A percentile compares a stretch with the other conserved stretches of the same genome.
phyloP scores from a whole-genome alignment of 306 rosid genomes.

The Begonia loranthoides region DNA sequence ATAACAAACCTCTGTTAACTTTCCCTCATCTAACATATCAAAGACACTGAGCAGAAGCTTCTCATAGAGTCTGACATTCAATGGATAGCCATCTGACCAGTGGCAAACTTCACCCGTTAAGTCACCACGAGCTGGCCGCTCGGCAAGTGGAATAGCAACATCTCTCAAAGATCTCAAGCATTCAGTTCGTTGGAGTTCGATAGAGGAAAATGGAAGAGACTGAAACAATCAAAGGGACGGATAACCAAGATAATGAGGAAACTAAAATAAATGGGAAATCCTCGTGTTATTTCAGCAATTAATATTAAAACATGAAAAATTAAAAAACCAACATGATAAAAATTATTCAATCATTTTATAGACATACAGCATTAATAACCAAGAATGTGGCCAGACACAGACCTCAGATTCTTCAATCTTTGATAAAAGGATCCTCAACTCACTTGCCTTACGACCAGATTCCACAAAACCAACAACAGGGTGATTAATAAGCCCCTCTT shows the following conservation, averaged over 20 bases:
- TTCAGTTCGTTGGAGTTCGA: slow-evolving; percentile 90
- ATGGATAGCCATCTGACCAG: slow-evolving; percentile 95
- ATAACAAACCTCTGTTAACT: slow-evolving; percentile 74
- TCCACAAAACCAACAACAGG: slow-evolving; percentile 91
- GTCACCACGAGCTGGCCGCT: slow-evolving; percentile 98
- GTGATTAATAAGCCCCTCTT: slow-evolving; percentile 91
- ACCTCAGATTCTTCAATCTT: slow-evolving; percentile 99
- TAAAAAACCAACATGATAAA: neutral
- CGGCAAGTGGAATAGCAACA: slow-evolving; percentile 72
- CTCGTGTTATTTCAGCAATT: no score
- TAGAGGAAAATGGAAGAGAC: slow-evolving; percentile 74
- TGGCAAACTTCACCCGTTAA: slow-evolving; percentile 98
- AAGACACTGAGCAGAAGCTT: slow-evolving; percentile 83
- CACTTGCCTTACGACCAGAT: slow-evolving; percentile 78
- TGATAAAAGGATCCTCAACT: slow-evolving; percentile 80
- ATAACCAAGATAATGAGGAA: no score
- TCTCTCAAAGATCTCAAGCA: slow-evolving; percentile 86
- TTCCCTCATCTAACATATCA: slow-evolving; percentile 96
- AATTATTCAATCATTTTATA: neutral
- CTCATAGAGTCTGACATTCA: slow-evolving; percentile 84
- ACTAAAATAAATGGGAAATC: no score
- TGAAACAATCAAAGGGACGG: slow-evolving; percentile 19
- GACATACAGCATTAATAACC: slow-evolving; percentile 8
- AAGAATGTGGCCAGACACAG: slow-evolving; percentile 6
- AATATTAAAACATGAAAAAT: neutral